These are phyloP conservation scores for Hemerocallis citrina DNA, from an alignment of 106 monocot genomes.

Conservation along the genomic window DNA sequence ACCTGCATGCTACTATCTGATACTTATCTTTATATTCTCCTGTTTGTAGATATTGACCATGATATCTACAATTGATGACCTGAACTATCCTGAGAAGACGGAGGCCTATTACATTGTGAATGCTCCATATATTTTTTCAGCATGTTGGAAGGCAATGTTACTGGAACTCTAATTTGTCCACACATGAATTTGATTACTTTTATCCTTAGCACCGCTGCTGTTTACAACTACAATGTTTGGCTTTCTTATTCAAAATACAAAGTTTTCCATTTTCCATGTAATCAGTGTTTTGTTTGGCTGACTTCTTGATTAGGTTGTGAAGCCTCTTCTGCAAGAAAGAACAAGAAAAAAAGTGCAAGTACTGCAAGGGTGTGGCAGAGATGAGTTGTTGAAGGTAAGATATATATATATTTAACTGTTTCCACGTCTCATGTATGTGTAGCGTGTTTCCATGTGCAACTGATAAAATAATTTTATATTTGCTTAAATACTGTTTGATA, in stretches of 20 bases:
- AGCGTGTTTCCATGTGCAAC: no score
- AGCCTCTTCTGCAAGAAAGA: constrained; percentile 88
- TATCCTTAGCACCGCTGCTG: no score
- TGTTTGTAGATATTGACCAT: constrained; percentile 70
- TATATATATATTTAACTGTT: no score
- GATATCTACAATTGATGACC: constrained; percentile 90
- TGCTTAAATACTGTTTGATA: no score
- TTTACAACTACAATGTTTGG: background rate
- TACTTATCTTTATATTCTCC: background rate
- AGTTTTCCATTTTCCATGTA: background rate
- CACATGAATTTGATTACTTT: no score
- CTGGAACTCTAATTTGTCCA: background rate
- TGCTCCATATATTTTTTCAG: constrained; percentile 89
- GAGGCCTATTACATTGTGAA: constrained; percentile 93
- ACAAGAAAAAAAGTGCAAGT: constrained; percentile 75
- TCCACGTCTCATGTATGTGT: no score
- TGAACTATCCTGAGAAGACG: constrained; percentile 96
- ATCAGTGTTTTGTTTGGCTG: background rate
- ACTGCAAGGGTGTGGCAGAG: constrained; percentile 57
- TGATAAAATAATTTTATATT: no score
- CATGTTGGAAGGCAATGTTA: constrained; percentile 83
- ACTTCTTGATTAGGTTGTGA: constrained; percentile 63
- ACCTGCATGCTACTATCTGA: background rate
- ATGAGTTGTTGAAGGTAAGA: constrained; percentile 70
- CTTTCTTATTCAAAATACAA: no score